A percentile compares a stretch with the other conserved stretches of the same genome.
phyloP scores from a whole-genome alignment of 805 yeast species.

The Kluyveromyces dobzhanskii region DNA sequence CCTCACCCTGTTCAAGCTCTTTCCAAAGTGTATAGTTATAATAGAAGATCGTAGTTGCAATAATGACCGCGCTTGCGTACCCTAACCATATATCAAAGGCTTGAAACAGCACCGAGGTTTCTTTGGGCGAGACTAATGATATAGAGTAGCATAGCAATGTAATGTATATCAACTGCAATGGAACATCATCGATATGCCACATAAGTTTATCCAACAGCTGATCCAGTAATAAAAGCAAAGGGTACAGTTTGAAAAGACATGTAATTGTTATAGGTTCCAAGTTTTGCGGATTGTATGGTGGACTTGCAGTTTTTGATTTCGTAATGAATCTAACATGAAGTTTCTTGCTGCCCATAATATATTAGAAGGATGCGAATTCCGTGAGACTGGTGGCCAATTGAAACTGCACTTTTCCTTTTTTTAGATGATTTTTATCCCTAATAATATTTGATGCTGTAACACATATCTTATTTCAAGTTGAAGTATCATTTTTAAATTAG shows the following conservation, averaged over 20 bases:
- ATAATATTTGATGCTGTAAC: too few relatives aligned
- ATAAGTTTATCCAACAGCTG: slow-evolving; percentile 18
- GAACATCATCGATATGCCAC: slow-evolving; percentile 23
- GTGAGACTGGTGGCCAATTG: too few relatives aligned
- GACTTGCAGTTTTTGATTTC: slow-evolving; percentile 2
- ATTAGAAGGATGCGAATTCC: background rate
- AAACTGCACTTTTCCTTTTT: too few relatives aligned
- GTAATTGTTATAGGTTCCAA: slow-evolving; percentile 7
- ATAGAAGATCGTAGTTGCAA: slow-evolving; percentile 12
- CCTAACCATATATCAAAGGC: slow-evolving; percentile 16
- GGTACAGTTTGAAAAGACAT: slow-evolving; percentile 20
- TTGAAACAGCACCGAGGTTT: background rate
- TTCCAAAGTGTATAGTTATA: slow-evolving; percentile 15
- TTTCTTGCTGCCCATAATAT: background rate
- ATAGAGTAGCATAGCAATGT: slow-evolving; percentile 12
- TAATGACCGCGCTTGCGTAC: slow-evolving; percentile 10
- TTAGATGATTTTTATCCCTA: too few relatives aligned
- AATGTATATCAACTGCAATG: slow-evolving; percentile 21
- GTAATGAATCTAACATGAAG: slow-evolving; percentile 7
- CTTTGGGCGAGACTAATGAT: slow-evolving; percentile 7
- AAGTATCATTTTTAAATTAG: too few relatives aligned
- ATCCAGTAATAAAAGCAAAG: slow-evolving; percentile 21
- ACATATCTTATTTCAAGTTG: too few relatives aligned
- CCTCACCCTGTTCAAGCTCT: slow-evolving; percentile 17
- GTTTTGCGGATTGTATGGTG: background rate